Conservation (phyloP, 805 yeast species). For the Ogataea pini region DNA sequence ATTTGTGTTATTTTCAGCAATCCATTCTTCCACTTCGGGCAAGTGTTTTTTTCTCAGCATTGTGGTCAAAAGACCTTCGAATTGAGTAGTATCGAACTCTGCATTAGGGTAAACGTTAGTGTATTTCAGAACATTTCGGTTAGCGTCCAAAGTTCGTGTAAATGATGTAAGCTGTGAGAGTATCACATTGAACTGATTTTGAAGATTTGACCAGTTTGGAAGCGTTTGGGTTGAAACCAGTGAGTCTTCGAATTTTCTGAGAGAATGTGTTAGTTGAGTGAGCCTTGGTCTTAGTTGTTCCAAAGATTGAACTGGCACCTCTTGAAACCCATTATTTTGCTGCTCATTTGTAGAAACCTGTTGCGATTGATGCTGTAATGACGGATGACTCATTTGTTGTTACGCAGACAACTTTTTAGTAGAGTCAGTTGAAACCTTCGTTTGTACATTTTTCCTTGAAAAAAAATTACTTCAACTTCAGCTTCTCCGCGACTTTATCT, state of each 20-base stretch:
- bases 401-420: not conserved
- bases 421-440: too few species aligned
- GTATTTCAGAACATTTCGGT: slow-evolving; percentile 55
- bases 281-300: slow-evolving; percentile 64
- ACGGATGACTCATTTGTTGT: slow-evolving; percentile 17
- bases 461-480: not conserved
- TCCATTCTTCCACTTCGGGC: slow-evolving; percentile 92
- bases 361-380: slow-evolving; percentile 5
- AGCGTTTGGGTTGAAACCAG: slow-evolving; percentile 42
- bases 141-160: slow-evolving; percentile 64
- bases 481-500: not conserved
- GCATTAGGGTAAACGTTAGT: slow-evolving; percentile 85
- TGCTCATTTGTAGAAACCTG: slow-evolving; percentile 10
- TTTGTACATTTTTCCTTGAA: not conserved
- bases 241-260: slow-evolving; percentile 56
- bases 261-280: slow-evolving; percentile 62
- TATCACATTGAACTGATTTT: slow-evolving; percentile 80
- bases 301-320: slow-evolving; percentile 60
- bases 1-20: slow-evolving; percentile 38
- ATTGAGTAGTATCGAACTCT: slow-evolving; percentile 80
- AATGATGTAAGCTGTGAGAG: slow-evolving; percentile 80
- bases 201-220: slow-evolving; percentile 64
- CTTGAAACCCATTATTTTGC: slow-evolving; percentile 27
- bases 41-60: slow-evolving; percentile 81
- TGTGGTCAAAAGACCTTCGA: slow-evolving; percentile 80